A percentile compares a stretch with the other conserved stretches of the same genome.
phyloP scores from a whole-genome alignment of 352 stramenopile genomes.

The Phytophthora sansomeana region DNA sequence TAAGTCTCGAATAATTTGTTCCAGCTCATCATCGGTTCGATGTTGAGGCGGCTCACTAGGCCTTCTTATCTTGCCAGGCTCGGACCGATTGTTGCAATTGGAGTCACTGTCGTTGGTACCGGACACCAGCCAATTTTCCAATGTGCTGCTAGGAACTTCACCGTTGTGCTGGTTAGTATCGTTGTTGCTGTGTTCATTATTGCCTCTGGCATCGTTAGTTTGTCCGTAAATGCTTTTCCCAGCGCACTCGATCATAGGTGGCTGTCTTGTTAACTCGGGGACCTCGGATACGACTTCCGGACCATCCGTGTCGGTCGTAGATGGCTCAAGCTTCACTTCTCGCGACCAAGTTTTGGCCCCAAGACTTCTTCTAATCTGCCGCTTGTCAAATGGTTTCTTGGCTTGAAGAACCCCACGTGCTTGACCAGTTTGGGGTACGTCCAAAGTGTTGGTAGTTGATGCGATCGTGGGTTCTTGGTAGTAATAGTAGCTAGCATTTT shows the following conservation, averaged over 20 bases:
- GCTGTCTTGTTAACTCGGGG: not conserved
- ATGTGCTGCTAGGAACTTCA: not conserved
- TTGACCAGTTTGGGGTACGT: slow-evolving; percentile 1
- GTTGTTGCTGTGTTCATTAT: slow-evolving; percentile 15
- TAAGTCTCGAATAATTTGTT: slow-evolving; percentile 73
- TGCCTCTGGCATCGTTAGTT: not conserved
- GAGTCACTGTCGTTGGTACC: not conserved
- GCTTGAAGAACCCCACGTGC: not conserved
- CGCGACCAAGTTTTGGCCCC: slow-evolving; percentile 9
- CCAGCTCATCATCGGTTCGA: slow-evolving; percentile 66
- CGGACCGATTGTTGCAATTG: slow-evolving; percentile 9
- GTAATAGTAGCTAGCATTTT: slow-evolving; percentile 33
- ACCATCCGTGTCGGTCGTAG: not conserved
- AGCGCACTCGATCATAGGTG: slow-evolving; percentile 35
- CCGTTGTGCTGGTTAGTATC: slow-evolving; percentile 1
- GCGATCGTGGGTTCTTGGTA: slow-evolving; percentile 29
- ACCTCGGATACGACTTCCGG: slow-evolving; percentile 3
- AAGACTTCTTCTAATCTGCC: not conserved
- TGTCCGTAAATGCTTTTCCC: slow-evolving; percentile 31
- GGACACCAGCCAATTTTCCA: not conserved
- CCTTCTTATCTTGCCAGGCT: slow-evolving; percentile 5
- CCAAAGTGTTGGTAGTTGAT: slow-evolving; percentile 1
- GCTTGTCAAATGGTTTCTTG: slow-evolving; percentile 33
- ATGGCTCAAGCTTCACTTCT: not conserved
- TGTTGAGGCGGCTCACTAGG: slow-evolving; percentile 4